Evolutionary conservation across 2,329 filamentous ascomycete genomes (phyloP), one percentile per base, ranked within the genome.

Genomic region (Stromatinia cepivora): DNA sequence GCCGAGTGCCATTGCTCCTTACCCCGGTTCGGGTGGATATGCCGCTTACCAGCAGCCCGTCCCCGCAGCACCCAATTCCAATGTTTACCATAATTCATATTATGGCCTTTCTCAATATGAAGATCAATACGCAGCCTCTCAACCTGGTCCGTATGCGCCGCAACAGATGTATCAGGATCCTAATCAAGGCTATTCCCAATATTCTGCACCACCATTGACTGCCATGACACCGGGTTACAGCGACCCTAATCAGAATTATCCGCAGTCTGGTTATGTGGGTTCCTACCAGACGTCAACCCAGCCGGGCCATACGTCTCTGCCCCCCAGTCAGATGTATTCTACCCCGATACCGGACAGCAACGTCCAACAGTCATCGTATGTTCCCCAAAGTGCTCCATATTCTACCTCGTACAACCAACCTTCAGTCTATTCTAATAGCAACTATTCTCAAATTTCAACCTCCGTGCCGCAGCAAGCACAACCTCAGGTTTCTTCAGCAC

Each of bases 71-170:
- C 71, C 72, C 22, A 75, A 74, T 70, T 64, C 74, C 28, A 73
- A 77, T 70, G 70, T 50, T 15, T 78, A 78, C 53, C 72, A 77
- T 39, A 73, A 77, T 64, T 76, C 77, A 61, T 76, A 75, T 46
- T 81, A 80, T 77, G 75, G 76, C 56, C 72, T 77, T 58, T 73
- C 78, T 17, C 73, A 78, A 46, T 80, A 76, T 74, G 73, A 70
- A 53, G 79, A 79, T 25, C 73, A 75, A 48, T 79, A 79, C 67
- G 68, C 75, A 20, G 72, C 71, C 64, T 73, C 75, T 57, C 77
- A 77, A 46, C 72, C 75, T 70, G 73, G 76, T n/a, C 71, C 75
- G 8, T 78, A 77, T 59, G 67, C 73, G 39, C 76, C 77, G 31
- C 74, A 74, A 54, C 72, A 73, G 42, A 64, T 73, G 53, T 76